Percentiles rank a stretch among this genome's conserved stretches.
These are phyloP conservation scores for Calonectria leucothoes DNA, from an alignment of 2,329 filamentous ascomycete genomes.

Conservation along the genomic window DNA sequence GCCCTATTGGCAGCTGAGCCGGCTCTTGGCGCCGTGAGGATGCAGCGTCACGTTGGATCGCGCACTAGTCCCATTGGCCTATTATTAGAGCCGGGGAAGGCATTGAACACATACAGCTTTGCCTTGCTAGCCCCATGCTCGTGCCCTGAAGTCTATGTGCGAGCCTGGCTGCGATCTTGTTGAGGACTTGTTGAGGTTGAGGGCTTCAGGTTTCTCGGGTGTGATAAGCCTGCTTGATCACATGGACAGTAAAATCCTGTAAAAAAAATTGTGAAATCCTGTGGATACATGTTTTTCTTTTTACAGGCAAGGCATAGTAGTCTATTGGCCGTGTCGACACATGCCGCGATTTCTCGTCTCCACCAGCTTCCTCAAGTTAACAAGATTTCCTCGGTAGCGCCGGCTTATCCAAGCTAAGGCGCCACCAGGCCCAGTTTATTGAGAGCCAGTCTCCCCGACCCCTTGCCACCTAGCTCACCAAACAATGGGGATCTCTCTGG, in stretches of 20 bases:
- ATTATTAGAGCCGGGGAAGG: neutral
- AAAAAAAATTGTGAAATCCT: neutral
- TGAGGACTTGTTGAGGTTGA: neutral
- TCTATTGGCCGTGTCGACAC: neutral
- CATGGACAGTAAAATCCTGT: neutral
- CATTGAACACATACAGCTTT: neutral
- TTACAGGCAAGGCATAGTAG: neutral
- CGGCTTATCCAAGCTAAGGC: constrained; percentile 7
- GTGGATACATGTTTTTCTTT: neutral
- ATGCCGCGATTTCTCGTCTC: neutral
- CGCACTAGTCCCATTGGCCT: neutral
- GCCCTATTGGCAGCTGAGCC: neutral
- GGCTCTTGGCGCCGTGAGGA: neutral
- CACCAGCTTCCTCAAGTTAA: neutral
- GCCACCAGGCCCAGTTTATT: constrained; percentile 23
- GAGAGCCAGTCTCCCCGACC: constrained; percentile 1
- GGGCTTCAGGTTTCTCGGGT: neutral
- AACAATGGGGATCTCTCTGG: constrained; percentile 22
- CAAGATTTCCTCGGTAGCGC: neutral
- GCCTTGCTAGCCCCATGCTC: neutral
- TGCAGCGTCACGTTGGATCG: neutral
- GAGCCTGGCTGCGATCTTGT: neutral
- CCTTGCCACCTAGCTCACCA: constrained; percentile 1
- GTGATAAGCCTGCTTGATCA: neutral
- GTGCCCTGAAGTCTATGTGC: neutral